Base-by-base conservation (phyloP, 257 asterid genomes). In the Nyctanthes arbortristis region DNA sequence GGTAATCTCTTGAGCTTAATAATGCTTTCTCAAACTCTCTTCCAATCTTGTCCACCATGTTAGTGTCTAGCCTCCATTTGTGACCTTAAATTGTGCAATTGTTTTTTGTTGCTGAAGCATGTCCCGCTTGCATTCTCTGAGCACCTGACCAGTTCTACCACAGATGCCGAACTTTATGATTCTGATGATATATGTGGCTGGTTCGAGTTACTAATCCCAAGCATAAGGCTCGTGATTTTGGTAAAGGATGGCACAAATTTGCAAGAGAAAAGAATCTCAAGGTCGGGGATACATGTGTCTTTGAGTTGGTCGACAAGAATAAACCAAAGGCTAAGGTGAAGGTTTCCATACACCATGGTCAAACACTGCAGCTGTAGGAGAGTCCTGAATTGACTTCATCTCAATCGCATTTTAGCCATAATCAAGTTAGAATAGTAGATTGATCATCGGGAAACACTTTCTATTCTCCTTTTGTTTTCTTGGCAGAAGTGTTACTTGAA, bases 1-100 rank as follows among this genome's bases (percentile, higher is more conserved):
- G 76, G 80, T 76, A 62, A 70, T 72, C 16, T 20, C 33, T 32
- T 20, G 30, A 66, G 61, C 61, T 66, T 22, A 47, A 33, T 43
- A 28, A 24, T 13, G 61, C 29, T 34, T 39, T 24, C 5, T 20
- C 2, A 13, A 49, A 18, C 6, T 49, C 39, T 56, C 3, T 59
- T 68, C 20, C 10, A 20, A n/a, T n/a, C n/a, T n/a, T 9, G n/a
- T 39, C 13, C 1, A 39, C 47, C 10, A 7, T 60, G 63, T 58
- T 55, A 18, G 22, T 45, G 8, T 45, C 2, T 20, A 20, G 29
- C 13, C 28, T 52, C 24, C 29, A 24, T 52, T 52, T 22, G 14
- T 22, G 14, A 52, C 29, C 31, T 18, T 24, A 24, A 45, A n/a
- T 16, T 7, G 59, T 52, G 59, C 14, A 52, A 52, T 60, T 60